Evolutionary conservation across 345 rosid species (phyloP), one percentile per base, ranked within the genome.

Genomic region (Reutealis trisperma): DNA sequence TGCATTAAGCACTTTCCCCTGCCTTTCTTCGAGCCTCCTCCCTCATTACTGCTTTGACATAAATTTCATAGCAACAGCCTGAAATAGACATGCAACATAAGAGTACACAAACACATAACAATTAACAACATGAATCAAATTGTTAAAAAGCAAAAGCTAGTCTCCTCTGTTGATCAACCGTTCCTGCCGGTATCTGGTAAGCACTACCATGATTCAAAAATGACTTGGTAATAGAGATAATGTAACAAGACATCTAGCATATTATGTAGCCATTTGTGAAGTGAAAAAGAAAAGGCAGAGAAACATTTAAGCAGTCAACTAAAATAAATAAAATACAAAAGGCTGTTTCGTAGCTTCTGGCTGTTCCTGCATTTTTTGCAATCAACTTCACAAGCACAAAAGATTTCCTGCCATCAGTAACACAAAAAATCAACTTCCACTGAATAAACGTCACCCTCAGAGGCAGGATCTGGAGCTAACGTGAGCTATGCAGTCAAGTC

Each of bases 11-110:
- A 79, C 83, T 86, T 75, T 68, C 83, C 66, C 52, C 72, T 32
- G 63, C 84, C 78, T 87, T 80, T 80, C 68, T 85, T 77, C 91
- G 80, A 77, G 92, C 91, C 81, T 90, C 94, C 88, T 93, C 91
- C 67, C 88, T 86, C 97, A 86, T 88, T 1, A 76, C 76, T 21
- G 93, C 89, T 85, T 70, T 90, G 64, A 87, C 97, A 78, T 90
- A 96, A 74, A 96, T 91, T 86, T 94, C 98, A 77, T 92, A 94
- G 92, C 97, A 89, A 84, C 97, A 96, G 25, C 98, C 98, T 96
- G 91, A 77, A 81, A 78, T 34, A 79, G 25, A 61, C 11, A 49
- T 11, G 9, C 37, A 55, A 21, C 15, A 66, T 42, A 47, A 25
- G 19, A 55, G 32, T 10, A 15, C n/a, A 45, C 44, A 27, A 22